Conservation (phyloP, 148 eudicot genomes). For the Polygonum maritimum region DNA sequence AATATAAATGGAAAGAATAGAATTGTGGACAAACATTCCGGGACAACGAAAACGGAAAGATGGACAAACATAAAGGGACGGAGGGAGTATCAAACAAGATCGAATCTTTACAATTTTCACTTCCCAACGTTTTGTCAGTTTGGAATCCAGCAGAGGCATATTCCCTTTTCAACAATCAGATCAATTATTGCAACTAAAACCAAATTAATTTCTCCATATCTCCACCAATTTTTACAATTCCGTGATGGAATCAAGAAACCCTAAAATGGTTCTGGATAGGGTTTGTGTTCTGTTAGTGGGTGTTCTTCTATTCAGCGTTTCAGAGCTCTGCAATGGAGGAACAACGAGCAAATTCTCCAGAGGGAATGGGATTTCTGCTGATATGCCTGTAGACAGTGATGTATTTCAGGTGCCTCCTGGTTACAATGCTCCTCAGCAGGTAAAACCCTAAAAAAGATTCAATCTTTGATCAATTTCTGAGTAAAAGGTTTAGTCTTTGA, state of each 20-base stretch:
- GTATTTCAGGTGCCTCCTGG: conserved; percentile 64
- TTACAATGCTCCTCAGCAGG: conserved; percentile 81
- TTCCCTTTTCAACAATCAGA: neutral
- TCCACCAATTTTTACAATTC: neutral
- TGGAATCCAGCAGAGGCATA: neutral
- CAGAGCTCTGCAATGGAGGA: conserved; percentile 43
- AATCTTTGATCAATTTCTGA: neutral
- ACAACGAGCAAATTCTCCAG: conserved; percentile 42
- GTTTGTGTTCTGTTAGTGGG: conserved; percentile 13
- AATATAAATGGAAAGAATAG: no score
- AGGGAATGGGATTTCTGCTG: conserved; percentile 25
- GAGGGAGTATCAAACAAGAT: neutral
- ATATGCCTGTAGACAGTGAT: conserved; percentile 71
- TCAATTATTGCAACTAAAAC: neutral
- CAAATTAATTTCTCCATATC: neutral
- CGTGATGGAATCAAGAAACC: neutral
- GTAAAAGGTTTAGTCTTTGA: neutral
- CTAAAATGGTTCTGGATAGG: neutral
- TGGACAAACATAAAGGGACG: no score
- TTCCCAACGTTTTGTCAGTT: neutral
- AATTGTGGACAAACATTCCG: no score
- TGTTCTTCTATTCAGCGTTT: conserved; percentile 16
- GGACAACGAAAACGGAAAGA: no score
- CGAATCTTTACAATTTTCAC: neutral
- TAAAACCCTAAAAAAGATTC: conserved; percentile 5